Percentiles rank a stretch among this genome's conserved stretches.
phyloP scores from a whole-genome alignment of 768 basidiomycete species.

The Boletus coccyginus region DNA sequence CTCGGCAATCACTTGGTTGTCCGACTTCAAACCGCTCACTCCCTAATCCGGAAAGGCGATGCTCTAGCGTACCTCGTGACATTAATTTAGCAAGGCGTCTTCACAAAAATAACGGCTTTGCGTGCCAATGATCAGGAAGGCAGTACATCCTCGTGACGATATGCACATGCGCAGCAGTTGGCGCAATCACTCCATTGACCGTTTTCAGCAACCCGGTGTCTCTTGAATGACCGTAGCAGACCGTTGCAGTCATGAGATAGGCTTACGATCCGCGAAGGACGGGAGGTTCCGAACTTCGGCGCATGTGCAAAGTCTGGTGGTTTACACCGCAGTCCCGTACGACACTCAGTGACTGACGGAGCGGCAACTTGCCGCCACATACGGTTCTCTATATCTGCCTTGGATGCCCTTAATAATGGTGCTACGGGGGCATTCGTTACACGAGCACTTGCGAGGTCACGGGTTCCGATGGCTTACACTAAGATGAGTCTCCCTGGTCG shows the following conservation, averaged over 20 bases:
- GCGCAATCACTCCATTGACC: constrained; percentile 22
- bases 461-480: background rate
- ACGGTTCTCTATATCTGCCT: constrained; percentile 1
- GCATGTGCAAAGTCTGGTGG: background rate
- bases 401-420: background rate
- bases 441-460: background rate
- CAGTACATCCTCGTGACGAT: constrained; percentile 22
- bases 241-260: background rate
- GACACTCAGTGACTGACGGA: background rate
- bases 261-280: background rate
- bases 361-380: background rate
- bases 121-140: constrained; percentile 17
- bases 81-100: constrained; percentile 19
- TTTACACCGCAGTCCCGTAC: background rate
- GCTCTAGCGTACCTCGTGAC: constrained; percentile 19
- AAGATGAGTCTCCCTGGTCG: background rate
- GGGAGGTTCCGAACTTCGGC: background rate
- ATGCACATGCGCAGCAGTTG: constrained; percentile 16
- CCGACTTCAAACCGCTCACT: constrained; percentile 36
- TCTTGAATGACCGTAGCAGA: constrained; percentile 4
- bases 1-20: constrained; percentile 36
- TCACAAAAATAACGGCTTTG: constrained; percentile 17
- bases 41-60: constrained; percentile 25
- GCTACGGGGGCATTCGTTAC: background rate
- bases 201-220: background rate